Base-by-base conservation (phyloP, 1,284 basidiomycete genomes). In the Xerocomus amazonicus region DNA sequence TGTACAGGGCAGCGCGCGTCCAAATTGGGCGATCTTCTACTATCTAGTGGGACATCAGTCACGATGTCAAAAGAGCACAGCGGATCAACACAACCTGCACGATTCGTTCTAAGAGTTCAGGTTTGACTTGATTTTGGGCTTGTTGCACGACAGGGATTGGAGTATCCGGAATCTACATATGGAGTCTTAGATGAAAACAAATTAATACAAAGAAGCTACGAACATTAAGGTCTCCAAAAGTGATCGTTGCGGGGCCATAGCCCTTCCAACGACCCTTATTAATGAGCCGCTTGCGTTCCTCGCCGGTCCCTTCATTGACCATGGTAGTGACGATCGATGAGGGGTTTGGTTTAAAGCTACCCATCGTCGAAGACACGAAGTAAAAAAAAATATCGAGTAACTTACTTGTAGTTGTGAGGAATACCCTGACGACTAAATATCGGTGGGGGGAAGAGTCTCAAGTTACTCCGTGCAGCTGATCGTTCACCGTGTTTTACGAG, bases 1-100 rank as follows among this genome's bases (percentile, higher is more conserved):
- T 94, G 53, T 91, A 79, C 7, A 98, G 72, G 0, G 90, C 89
- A 47, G 80, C 75, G 12, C 94, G 80, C 1, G 90, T 89, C 95
- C 96, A 99, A 16, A 97, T 74, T 0, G 95, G 92, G 19, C 96
- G 78, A 52, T 87, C 72, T 38, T 74, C 69, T 55, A 90, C 87
- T 26, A 80, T 69, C 87, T 89, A 23, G 51, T 17, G 29, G 41
- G 31, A 37, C 31, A 43, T 56, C 27, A 54, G 29, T 41, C 13
- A 37, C 23, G 35, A 44, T 27, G 3, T 52, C 34, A 32, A 23
- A 48, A 39, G 6, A n/a, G 33, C 13, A 34, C n/a, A 47, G 35
- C 14, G 12, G 27, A n/a, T 29, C 35, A 31, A 5, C 31, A 73
- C 35, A 41, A 89, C 88, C 65, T 77, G 71, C 56, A 77, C 67